Base-by-base conservation (phyloP, 1,284 basidiomycete genomes). In the Papiliotrema nemorosa region DNA sequence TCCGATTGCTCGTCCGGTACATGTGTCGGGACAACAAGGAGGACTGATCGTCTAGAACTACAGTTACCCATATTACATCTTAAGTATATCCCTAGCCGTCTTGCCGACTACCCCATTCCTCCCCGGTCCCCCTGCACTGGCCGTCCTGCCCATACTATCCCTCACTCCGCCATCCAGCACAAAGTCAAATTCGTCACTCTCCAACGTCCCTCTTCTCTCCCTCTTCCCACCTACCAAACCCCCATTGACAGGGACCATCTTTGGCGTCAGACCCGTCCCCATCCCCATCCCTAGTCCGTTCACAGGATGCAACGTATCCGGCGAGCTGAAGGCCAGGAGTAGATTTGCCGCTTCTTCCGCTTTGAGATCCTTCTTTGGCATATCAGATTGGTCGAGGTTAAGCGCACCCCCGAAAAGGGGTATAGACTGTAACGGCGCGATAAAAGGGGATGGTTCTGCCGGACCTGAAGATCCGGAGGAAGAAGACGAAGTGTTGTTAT, bases 311-410 rank as follows among this genome's bases (percentile, higher is more conserved):
- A 72, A 47, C 0, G 63, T 66, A 47, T 73, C 71, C 24, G 71
- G 71, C 3, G 67, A 70, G 7, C 57, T 61, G 49, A 73, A 69
- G 5, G 71, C 69, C 24, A 73, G 55, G 1, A 73, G 52, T 1
- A 73, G 49, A 49, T 69, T 70, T 9, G 71, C 71, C 3, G 69
- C 71, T 53, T 72, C 71, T 50, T 70, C 69, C 31, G 62, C 41
- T 52, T 47, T 36, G 25, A 34, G 10, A 2, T 44, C 22, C 16
- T 42, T 42, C 33, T 36, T 29, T 29, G 37, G 27, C 44, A 55
- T 7, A 44, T 56, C 10, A n/a, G 44, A 12, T 24, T 49, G 33
- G 31, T 68, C 69, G 22, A 69, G 50, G 25, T 55, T 53, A 18
- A 69, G 31, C 2, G 59, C 64, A 2, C 69, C 69, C 29, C 66